These are phyloP conservation scores for Monosporascus ibericus DNA, from an alignment of 2,329 filamentous ascomycete species.

Conservation along the genomic window DNA sequence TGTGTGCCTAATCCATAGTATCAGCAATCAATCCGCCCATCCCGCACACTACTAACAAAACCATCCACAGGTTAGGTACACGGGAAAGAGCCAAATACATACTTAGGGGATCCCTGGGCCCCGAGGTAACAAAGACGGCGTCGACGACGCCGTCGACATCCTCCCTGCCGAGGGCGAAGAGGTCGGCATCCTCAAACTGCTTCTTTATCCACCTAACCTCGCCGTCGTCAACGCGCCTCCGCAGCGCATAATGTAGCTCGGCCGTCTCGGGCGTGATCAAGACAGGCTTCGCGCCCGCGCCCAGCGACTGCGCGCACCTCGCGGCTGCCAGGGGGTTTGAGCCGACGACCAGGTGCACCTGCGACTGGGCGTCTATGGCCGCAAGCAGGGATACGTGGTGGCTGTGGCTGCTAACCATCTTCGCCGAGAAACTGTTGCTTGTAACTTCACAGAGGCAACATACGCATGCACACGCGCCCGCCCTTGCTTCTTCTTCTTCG, in stretches of 20 bases:
- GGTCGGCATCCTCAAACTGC: conserved; percentile 62
- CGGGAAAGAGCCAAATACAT: conserved; percentile 5
- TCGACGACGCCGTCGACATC: conserved; percentile 78
- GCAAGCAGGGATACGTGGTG: conserved; percentile 55
- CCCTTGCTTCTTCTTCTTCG: neutral
- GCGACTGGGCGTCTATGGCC: conserved; percentile 61
- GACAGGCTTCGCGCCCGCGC: conserved; percentile 75
- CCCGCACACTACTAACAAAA: neutral
- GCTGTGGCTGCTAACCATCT: conserved; percentile 15
- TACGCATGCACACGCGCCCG: neutral
- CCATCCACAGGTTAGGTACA: neutral
- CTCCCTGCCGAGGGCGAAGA: conserved; percentile 70
- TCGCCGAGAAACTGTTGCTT: neutral
- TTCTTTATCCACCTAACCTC: conserved; percentile 61
- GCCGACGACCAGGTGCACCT: conserved; percentile 80
- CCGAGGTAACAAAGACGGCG: conserved; percentile 78
- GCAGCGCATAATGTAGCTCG: conserved; percentile 51
- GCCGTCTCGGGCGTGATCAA: conserved; percentile 65
- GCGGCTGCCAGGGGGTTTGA: conserved; percentile 82
- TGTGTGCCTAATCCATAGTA: conserved; percentile 42
- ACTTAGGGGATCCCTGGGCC: conserved; percentile 40
- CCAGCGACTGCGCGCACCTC: conserved; percentile 71
- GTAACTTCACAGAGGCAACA: neutral
- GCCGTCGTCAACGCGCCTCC: conserved; percentile 59
- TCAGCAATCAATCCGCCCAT: neutral